Conservation (phyloP, 2,329 filamentous ascomycete genomes). For the Aureobasidium zeae region DNA sequence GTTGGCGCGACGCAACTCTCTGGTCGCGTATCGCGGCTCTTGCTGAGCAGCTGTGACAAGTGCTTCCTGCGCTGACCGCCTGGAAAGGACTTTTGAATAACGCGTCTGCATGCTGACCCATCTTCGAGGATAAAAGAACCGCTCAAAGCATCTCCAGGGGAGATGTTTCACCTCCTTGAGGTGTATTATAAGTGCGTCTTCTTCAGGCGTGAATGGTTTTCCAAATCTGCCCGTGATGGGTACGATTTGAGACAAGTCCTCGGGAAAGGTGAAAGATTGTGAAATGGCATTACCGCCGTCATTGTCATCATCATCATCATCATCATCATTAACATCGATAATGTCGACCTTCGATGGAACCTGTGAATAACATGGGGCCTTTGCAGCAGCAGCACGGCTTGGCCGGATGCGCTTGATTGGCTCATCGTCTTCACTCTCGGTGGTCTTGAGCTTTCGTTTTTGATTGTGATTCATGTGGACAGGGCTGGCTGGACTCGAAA, state of each 20-base stretch:
- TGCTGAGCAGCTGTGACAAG: neutral
- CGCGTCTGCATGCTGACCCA: slow-evolving; percentile 4
- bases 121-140: neutral
- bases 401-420: no score
- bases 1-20: neutral
- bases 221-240: neutral
- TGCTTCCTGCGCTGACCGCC: no score
- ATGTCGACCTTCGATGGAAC: no score
- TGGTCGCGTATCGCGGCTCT: neutral
- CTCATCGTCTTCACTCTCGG: no score
- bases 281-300: neutral
- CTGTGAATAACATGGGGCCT: no score
- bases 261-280: neutral
- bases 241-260: neutral
- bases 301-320: neutral
- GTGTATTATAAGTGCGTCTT: neutral
- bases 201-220: neutral
- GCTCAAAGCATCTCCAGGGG: slow-evolving; percentile 5
- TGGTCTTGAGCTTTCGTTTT: no score
- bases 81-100: neutral
- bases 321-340: neutral
- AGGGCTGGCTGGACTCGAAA: no score
- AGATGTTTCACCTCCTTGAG: neutral
- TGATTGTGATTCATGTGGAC: no score
- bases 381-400: no score